These are phyloP conservation scores for Trichoderma afroharzianum DNA, from an alignment of 2,329 filamentous ascomycete genomes.

Conservation along the genomic window DNA sequence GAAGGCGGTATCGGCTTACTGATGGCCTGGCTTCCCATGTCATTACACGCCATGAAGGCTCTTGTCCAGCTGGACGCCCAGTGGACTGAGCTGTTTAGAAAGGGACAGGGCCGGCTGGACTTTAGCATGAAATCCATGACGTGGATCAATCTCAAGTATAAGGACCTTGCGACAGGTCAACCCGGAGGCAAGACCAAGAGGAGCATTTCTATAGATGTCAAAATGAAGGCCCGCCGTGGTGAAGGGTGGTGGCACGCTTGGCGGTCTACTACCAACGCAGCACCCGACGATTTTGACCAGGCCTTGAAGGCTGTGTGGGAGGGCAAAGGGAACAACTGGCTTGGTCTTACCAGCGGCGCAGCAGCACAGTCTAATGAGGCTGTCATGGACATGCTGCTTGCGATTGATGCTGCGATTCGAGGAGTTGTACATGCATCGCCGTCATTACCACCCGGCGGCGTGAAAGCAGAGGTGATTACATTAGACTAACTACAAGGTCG, in stretches of 20 bases:
- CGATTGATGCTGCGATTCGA: slow-evolving; percentile 46
- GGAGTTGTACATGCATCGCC: slow-evolving; percentile 22
- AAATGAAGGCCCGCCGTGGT: slow-evolving; percentile 45
- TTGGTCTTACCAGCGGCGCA: slow-evolving; percentile 45
- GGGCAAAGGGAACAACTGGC: slow-evolving; percentile 43
- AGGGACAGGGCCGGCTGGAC: slow-evolving; percentile 45
- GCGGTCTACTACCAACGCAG: slow-evolving; percentile 28
- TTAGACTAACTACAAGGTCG: background rate
- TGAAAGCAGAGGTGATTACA: background rate
- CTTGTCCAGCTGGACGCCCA: slow-evolving; percentile 57
- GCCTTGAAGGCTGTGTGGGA: slow-evolving; percentile 46
- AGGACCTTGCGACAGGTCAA: slow-evolving; percentile 30
- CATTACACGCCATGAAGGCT: slow-evolving; percentile 61
- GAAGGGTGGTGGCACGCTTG: slow-evolving; percentile 51
- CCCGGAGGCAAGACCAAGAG: slow-evolving; percentile 29
- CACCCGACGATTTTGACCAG: slow-evolving; percentile 35
- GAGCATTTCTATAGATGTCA: slow-evolving; percentile 50
- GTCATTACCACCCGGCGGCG: background rate
- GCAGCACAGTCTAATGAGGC: slow-evolving; percentile 39
- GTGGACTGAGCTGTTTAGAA: slow-evolving; percentile 43
- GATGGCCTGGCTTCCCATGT: slow-evolving; percentile 53
- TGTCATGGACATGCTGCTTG: slow-evolving; percentile 46
- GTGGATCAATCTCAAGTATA: slow-evolving; percentile 56
- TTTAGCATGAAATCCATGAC: slow-evolving; percentile 54
- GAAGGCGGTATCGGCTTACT: slow-evolving; percentile 49